Evolutionary conservation across 2,329 filamentous ascomycete species (phyloP), one percentile per base, ranked within the genome.

Genomic region (Fusarium oxysporum): DNA sequence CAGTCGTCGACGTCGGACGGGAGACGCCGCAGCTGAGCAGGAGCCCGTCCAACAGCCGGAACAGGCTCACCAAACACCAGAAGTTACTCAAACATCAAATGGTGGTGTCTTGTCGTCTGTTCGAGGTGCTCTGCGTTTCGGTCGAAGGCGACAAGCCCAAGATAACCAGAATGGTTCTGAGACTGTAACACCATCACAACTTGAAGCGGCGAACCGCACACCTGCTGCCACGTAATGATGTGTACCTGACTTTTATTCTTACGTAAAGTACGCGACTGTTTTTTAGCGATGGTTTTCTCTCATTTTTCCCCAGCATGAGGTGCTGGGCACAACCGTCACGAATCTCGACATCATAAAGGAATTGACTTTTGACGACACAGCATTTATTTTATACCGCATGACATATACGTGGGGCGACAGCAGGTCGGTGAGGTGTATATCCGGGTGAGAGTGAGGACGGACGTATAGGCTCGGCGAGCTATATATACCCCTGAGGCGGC

Each of bases 141-240:
- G 80, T 43, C 76, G 78, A 59, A 72, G 78, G 47, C 75, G 70
- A 35, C 76, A 77, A 54, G 62, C 72, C 37, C 69, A 76, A 28
- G 37, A 67, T 6, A 37, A 19, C 13, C 69, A 72, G 23, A 56
- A 44, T 13, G 56, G 45, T 30, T 37, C 79, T 33, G 72, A 76
- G 25, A 59, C 65, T 13, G 78, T 82, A 33, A 86, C 85, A 16
- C 85, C 85, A 10, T 85, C 84, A 56, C 85, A 87, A 71, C 80
- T 87, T 16, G 85, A 87, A 77, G 81, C 85, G 30, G 85, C 84
- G 60, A 78, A 79, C 56, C 81, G 81, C 56, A 74, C 73, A 21
- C 50, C 74, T 8, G 50, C 63, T 62, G 56, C 73, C 32, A 56
- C 77, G 56, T 67, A 65, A 67, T 68, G 60, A 56, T 54, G 40